phyloP scores from a whole-genome alignment of 148 eudicot genomes.

The Mesembryanthemum crystallinum region DNA sequence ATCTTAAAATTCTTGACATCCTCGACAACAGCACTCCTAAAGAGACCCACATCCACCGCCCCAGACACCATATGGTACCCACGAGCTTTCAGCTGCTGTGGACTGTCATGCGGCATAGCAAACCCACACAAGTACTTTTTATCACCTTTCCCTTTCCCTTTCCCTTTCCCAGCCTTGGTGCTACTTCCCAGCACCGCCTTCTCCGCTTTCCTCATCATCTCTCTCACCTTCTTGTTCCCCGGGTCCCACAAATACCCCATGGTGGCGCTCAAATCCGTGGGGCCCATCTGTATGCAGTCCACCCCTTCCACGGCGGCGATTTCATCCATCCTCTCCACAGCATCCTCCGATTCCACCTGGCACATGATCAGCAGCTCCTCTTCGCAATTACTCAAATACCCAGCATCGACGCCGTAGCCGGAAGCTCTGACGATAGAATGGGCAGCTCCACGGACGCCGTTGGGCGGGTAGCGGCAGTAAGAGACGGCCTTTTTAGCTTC shows the following conservation, averaged over 20 bases:
- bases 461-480: slow-evolving; percentile 75
- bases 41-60: slow-evolving; percentile 65
- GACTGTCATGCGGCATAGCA: slow-evolving; percentile 73
- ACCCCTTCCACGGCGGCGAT: slow-evolving; percentile 88
- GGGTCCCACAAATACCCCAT: slow-evolving; percentile 92
- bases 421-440: slow-evolving; percentile 81
- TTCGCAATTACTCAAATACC: slow-evolving; percentile 51
- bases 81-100: slow-evolving; percentile 45
- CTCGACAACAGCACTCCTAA: slow-evolving; percentile 68
- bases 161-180: neutral
- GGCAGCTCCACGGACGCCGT: slow-evolving; percentile 84
- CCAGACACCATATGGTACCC: slow-evolving; percentile 91
- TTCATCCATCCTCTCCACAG: slow-evolving; percentile 50
- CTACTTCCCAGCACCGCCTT: slow-evolving; percentile 40
- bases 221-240: slow-evolving; percentile 75
- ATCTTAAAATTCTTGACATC: slow-evolving; percentile 71
- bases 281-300: slow-evolving; percentile 85
- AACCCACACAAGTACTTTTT: slow-evolving; percentile 66
- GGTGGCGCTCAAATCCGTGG: slow-evolving; percentile 83
- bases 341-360: slow-evolving; percentile 74
- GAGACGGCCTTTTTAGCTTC: slow-evolving; percentile 70
- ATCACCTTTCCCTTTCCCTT: too few relatives aligned
- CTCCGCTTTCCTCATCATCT: slow-evolving; percentile 51
- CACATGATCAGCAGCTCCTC: slow-evolving; percentile 80
- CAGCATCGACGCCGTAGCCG: slow-evolving; percentile 63